Conservation (phyloP, 2,329 filamentous ascomycete species). For the Curvularia sp. region DNA sequence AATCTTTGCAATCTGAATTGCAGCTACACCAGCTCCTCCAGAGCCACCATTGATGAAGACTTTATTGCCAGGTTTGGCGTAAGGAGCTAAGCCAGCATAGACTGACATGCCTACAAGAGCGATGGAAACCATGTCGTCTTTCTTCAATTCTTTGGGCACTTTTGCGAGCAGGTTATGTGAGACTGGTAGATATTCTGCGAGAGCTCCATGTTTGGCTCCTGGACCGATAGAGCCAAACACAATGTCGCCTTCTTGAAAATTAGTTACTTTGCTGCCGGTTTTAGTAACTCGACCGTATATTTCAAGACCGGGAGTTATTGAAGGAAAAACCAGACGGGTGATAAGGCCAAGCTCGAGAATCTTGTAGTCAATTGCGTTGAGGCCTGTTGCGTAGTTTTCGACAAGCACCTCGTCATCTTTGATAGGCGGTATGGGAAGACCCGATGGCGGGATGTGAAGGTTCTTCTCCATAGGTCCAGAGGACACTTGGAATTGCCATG, state of each 20-base stretch:
- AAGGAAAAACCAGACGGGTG: slow-evolving; percentile 48
- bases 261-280: slow-evolving; percentile 21
- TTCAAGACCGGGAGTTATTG: slow-evolving; percentile 58
- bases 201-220: slow-evolving; percentile 37
- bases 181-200: slow-evolving; percentile 42
- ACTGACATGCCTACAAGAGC: slow-evolving; percentile 46
- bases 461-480: slow-evolving; percentile 59
- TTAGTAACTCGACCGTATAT: slow-evolving; percentile 57
- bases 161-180: slow-evolving; percentile 4
- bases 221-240: slow-evolving; percentile 44
- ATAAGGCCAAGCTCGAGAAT: slow-evolving; percentile 58
- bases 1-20: slow-evolving; percentile 67
- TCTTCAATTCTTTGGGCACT: slow-evolving; percentile 22
- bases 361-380: slow-evolving; percentile 71
- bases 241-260: slow-evolving; percentile 39
- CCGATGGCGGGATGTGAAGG: slow-evolving; percentile 55
- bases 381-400: slow-evolving; percentile 56
- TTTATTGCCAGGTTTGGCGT: slow-evolving; percentile 48
- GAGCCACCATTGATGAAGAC: slow-evolving; percentile 69
- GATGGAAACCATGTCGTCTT: slow-evolving; percentile 39
- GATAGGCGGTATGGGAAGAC: slow-evolving; percentile 50
- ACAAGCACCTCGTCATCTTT: slow-evolving; percentile 59
- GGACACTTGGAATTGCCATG: slow-evolving; percentile 32
- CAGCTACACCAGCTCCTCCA: slow-evolving; percentile 65
- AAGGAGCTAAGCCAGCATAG: slow-evolving; percentile 37